A percentile compares a stretch with the other conserved stretches of the same genome.
phyloP scores from a whole-genome alignment of 2,329 filamentous ascomycete species.

The Nigrospora osmanthi region DNA sequence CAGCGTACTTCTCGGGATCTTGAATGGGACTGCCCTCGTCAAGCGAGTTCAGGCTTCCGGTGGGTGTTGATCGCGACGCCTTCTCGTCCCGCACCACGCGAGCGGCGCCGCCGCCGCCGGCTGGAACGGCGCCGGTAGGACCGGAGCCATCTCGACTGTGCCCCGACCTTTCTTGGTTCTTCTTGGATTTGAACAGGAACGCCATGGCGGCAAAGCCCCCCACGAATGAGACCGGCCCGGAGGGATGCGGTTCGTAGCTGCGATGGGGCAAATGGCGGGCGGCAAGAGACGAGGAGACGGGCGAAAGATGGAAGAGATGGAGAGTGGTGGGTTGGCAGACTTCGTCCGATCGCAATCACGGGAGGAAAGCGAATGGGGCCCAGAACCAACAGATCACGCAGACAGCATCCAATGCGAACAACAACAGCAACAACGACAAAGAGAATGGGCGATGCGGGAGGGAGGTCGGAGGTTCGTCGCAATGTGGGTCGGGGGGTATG shows the following conservation, averaged over 20 bases:
- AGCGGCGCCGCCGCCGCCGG: constrained; percentile 31
- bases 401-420: too few species aligned
- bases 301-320: too few species aligned
- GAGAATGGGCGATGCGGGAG: constrained; percentile 4
- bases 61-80: constrained; percentile 59
- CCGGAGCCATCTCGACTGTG: constrained; percentile 45
- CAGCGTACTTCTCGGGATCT: constrained; percentile 50
- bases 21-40: constrained; percentile 54
- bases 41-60: constrained; percentile 70
- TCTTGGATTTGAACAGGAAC: constrained; percentile 79
- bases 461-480: constrained; percentile 3
- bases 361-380: too few species aligned
- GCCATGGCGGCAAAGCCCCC: constrained; percentile 52
- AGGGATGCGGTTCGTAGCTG: constrained; percentile 1
- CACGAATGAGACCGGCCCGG: constrained; percentile 21
- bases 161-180: constrained; percentile 57
- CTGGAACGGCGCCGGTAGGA: constrained; percentile 40
- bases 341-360: too few species aligned
- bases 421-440: too few species aligned
- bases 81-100: constrained; percentile 50
- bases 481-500: constrained; percentile 5
- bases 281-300: too few species aligned
- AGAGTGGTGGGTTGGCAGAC: too few species aligned
- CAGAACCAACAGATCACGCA: too few species aligned
- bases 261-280: too few species aligned